Evolutionary conservation across 495 filamentous ascomycete species (phyloP).

Genomic region (Aspergillus indologenus): DNA sequence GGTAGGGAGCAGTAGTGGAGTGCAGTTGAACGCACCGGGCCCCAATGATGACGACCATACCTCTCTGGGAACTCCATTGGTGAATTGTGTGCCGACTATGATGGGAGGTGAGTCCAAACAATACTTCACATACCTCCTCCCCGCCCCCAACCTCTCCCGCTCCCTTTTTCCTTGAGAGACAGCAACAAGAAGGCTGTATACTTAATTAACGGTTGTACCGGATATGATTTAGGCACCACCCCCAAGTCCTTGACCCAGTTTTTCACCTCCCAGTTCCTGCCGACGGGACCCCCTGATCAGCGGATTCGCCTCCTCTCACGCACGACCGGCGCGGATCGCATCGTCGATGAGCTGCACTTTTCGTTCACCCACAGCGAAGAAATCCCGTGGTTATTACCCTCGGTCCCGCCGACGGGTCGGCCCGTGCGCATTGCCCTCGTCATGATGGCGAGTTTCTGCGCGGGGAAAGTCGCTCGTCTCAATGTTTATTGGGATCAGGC

Average conservation of each 20-base stretch:
- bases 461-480: slow-evolving; percentile 70
- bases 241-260: slow-evolving; percentile 52
- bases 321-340: slow-evolving; percentile 57
- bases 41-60: slow-evolving; percentile 6
- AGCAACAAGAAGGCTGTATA: neutral
- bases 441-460: slow-evolving; percentile 68
- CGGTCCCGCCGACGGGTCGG: slow-evolving; percentile 64
- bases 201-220: no score
- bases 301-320: slow-evolving; percentile 66
- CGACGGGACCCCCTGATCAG: slow-evolving; percentile 61
- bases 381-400: slow-evolving; percentile 77
- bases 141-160: neutral
- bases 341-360: slow-evolving; percentile 56
- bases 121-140: neutral
- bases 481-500: slow-evolving; percentile 87
- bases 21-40: neutral
- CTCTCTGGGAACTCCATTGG: slow-evolving; percentile 11
- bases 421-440: slow-evolving; percentile 66
- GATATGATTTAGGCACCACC: slow-evolving; percentile 24
- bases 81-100: slow-evolving; percentile 31
- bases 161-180: no score
- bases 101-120: slow-evolving; percentile 41
- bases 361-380: slow-evolving; percentile 66
- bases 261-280: slow-evolving; percentile 69
- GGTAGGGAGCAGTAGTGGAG: slow-evolving; percentile 2